phyloP scores from a whole-genome alignment of 2,329 filamentous ascomycete genomes.

The Fusarium illudens region DNA sequence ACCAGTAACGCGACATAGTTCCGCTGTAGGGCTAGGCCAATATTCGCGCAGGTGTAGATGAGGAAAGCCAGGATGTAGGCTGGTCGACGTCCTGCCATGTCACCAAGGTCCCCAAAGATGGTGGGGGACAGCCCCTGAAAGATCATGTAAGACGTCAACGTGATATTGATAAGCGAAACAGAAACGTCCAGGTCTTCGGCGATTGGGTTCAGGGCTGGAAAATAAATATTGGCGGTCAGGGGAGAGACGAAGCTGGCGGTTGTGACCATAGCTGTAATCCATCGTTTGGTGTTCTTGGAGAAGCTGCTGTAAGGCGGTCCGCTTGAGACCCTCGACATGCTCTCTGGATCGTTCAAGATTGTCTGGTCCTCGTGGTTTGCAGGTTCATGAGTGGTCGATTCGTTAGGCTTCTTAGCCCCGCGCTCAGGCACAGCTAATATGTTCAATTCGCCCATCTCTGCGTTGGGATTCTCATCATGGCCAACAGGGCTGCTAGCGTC shows the following conservation, averaged over 20 bases:
- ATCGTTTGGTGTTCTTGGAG: slow-evolving; percentile 54
- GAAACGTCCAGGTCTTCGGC: slow-evolving; percentile 52
- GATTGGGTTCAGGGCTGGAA: slow-evolving; percentile 53
- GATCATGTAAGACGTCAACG: slow-evolving; percentile 69
- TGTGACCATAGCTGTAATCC: slow-evolving; percentile 63
- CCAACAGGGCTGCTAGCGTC: background rate
- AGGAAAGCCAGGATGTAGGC: slow-evolving; percentile 66
- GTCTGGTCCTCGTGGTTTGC: slow-evolving; percentile 4
- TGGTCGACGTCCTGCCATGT: slow-evolving; percentile 67
- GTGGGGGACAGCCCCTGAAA: slow-evolving; percentile 69
- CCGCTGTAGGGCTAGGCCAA: slow-evolving; percentile 66
- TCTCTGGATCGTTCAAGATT: slow-evolving; percentile 31
- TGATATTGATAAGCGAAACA: slow-evolving; percentile 56
- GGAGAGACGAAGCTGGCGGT: slow-evolving; percentile 64
- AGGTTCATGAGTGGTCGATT: background rate
- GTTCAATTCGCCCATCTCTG: slow-evolving; percentile 9
- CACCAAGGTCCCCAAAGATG: slow-evolving; percentile 69
- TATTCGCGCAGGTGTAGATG: slow-evolving; percentile 66
- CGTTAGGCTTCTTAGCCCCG: slow-evolving; percentile 15
- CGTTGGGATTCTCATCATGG: slow-evolving; percentile 16
- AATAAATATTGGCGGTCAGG: slow-evolving; percentile 67
- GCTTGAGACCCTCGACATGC: slow-evolving; percentile 29
- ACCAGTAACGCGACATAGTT: slow-evolving; percentile 67
- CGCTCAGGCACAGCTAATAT: background rate
- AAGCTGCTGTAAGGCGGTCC: slow-evolving; percentile 44